Evolutionary conservation across 345 rosid species (phyloP).

Genomic region (Nephelium lappaceum): DNA sequence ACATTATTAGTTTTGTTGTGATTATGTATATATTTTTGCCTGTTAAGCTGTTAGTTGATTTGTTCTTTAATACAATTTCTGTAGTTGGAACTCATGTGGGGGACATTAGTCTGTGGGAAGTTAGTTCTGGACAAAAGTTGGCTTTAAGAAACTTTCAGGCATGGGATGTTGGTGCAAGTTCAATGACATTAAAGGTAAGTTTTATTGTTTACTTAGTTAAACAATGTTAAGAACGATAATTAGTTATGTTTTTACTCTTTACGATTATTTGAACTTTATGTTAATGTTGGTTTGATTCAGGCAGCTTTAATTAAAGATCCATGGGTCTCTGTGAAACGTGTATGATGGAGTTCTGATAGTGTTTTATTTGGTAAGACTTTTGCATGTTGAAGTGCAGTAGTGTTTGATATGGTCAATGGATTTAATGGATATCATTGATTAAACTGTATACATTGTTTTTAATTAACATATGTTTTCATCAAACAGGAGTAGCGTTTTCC

Average conservation of each 20-base stretch:
- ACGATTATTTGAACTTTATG: conserved; percentile 11
- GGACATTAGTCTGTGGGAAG: conserved; percentile 46
- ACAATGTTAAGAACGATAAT: neutral
- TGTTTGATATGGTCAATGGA: conserved; percentile 1
- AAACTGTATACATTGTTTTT: neutral
- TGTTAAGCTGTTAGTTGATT: conserved; percentile 9
- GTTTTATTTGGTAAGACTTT: conserved; percentile 41
- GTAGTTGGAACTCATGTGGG: conserved; percentile 45
- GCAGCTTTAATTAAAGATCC: conserved; percentile 42
- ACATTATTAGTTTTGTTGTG: conserved; percentile 3
- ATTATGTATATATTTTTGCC: conserved; percentile 6
- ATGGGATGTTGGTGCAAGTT: conserved; percentile 41
- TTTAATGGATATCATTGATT: neutral
- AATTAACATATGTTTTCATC: neutral
- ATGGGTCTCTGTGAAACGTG: conserved; percentile 37
- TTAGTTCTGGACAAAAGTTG: conserved; percentile 38
- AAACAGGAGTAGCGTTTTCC: conserved; percentile 52
- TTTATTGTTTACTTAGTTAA: neutral
- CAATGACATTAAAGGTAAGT: conserved; percentile 41
- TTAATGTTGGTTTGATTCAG: conserved; percentile 29
- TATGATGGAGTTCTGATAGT: conserved; percentile 47
- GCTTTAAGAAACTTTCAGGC: conserved; percentile 34
- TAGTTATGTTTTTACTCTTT: neutral
- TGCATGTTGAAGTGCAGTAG: neutral
- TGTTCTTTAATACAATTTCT: conserved; percentile 15